Evolutionary conservation across 192 early-diverging fungal genomes (phyloP).

Genomic region (Linnemannia elongata): DNA sequence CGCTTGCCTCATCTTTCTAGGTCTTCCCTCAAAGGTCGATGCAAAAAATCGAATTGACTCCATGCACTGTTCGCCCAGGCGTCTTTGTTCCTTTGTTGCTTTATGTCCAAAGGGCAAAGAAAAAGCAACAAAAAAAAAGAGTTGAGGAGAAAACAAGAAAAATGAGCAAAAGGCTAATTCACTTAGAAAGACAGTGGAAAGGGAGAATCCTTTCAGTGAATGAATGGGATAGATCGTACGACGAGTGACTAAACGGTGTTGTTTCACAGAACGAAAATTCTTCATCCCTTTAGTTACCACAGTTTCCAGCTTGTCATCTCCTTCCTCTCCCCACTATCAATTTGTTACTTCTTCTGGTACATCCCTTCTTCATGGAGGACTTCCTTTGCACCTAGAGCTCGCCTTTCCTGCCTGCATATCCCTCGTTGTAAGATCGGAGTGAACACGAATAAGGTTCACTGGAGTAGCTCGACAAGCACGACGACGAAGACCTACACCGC

Average conservation of each 20-base stretch:
- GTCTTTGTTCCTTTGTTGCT: not conserved
- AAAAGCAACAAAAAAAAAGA: not conserved
- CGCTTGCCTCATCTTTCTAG: not conserved
- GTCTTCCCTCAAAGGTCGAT: not conserved
- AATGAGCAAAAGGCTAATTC: not conserved
- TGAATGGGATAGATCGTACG: not conserved
- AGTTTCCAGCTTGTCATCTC: not conserved
- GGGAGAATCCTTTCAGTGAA: not conserved
- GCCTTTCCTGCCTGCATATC: not conserved
- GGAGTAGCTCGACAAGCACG: not conserved
- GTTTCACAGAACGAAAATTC: conserved; percentile 3
- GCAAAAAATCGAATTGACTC: not conserved
- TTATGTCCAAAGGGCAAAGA: not conserved
- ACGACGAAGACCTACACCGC: too few relatives aligned
- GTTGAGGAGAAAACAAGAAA: not conserved
- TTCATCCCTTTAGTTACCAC: not conserved
- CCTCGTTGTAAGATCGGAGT: not conserved
- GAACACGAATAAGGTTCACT: not conserved
- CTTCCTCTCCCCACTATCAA: not conserved
- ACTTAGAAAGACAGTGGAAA: not conserved
- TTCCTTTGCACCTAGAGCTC: not conserved
- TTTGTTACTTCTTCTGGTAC: not conserved
- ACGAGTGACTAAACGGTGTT: not conserved
- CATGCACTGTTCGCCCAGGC: not conserved
- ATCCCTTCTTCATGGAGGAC: not conserved